Base-by-base conservation (phyloP, 2,329 filamentous ascomycete species). In the Alternaria postmessia region DNA sequence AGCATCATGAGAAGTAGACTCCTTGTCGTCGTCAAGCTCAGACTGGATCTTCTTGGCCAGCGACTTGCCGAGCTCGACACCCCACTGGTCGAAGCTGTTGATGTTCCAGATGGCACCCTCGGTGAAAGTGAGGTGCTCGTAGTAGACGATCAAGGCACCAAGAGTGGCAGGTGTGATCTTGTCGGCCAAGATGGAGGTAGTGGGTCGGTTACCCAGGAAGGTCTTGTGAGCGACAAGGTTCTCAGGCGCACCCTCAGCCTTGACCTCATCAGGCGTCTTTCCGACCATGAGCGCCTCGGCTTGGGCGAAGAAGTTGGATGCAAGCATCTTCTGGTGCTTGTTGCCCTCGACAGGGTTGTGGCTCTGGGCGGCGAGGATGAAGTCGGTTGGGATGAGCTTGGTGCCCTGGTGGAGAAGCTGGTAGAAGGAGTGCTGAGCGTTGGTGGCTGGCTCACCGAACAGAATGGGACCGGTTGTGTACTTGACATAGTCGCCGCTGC, bases 391-490 rank as follows among this genome's bases (percentile, higher is more conserved):
- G 78, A 99, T 98, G 75, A 99, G 89, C 88, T 98, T 98, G 73
- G 95, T 99, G 75, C 95, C 95, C 82, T 99, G 95, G 86, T 99
- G 95, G 61, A 99, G 89, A 48, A 99, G 90, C 87, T 99, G 95
- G 90, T 96, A 99, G 89, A 99, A 99, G 63, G 95, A 98, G 88
- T 99, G 95, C 85, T 99, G 95, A 44, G 95, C 95, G 79, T 99
- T 99, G 80, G 95, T 99, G 82, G 93, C 96, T 54, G 95, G 95
- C 86, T 99, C 95, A 77, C 95, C 95, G 78, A 99, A 99, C 65
- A 99, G 85, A 78, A 99, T 94, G 55, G 95, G 88, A 49, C 95
- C 94, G 38, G 95, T 99, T 59, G 94, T 97, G 85, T 99, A 99
- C 84, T 97, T 97, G 77, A 96, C 94, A 62, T 96, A 90, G 66